Percentiles rank a stretch among this genome's conserved stretches.
Evolutionary conservation across 1,284 basidiomycete genomes (phyloP).

Genomic region (Entoloma clypeatum): DNA sequence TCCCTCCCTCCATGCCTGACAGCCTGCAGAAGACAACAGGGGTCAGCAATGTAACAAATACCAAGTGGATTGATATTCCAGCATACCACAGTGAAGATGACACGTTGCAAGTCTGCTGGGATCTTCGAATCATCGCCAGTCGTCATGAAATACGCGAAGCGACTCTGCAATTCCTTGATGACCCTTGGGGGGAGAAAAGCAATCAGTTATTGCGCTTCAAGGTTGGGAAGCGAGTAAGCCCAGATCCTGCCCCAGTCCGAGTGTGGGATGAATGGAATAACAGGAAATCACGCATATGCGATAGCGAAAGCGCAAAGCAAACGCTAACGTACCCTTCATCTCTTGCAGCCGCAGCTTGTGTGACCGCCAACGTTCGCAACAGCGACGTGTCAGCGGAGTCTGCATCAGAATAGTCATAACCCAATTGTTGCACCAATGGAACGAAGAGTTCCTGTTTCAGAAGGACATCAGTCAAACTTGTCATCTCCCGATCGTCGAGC

Average conservation of each 20-base stretch:
- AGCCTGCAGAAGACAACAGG: slow-evolving; percentile 39
- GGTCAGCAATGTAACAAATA: background rate
- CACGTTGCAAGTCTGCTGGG: slow-evolving; percentile 68
- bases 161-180: slow-evolving; percentile 66
- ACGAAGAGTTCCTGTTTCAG: slow-evolving; percentile 60
- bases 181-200: slow-evolving; percentile 44
- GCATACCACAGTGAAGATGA: slow-evolving; percentile 34
- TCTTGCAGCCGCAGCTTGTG: slow-evolving; percentile 58
- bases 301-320: slow-evolving; percentile 1
- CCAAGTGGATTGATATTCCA: background rate
- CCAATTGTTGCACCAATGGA: slow-evolving; percentile 77
- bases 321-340: slow-evolving; percentile 49
- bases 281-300: no score
- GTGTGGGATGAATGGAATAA: no score
- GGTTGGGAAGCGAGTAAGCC: no score
- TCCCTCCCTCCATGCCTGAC: slow-evolving; percentile 71
- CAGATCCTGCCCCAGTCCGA: no score
- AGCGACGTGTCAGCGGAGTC: slow-evolving; percentile 76
- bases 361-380: slow-evolving; percentile 77
- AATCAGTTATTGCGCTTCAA: background rate
- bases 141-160: slow-evolving; percentile 72
- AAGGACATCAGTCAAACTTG: slow-evolving; percentile 3
- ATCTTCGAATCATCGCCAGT: slow-evolving; percentile 79
- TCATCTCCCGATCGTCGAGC: slow-evolving; percentile 19
- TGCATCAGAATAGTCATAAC: slow-evolving; percentile 68